Evolutionary conservation across 108 stramenopile genomes (phyloP), one percentile per base, ranked within the genome.

Genomic region (Nitzschia putrida): DNA sequence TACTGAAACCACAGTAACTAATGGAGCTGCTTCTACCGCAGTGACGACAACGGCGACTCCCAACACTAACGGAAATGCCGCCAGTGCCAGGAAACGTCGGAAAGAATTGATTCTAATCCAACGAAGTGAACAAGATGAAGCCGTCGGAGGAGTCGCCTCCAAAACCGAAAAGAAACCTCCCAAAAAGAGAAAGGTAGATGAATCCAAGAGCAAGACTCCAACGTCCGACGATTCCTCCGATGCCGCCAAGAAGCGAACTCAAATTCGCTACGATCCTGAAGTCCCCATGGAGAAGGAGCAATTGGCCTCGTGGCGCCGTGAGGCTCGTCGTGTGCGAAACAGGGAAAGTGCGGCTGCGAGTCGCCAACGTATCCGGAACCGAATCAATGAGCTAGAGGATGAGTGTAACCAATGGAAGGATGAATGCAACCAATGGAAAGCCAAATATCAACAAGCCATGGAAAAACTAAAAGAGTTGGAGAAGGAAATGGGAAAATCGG

Each of bases 281-380:
- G 83, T 94, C 6, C 90, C 90, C 53, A 89, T 94, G 88, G 76
- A 73, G 42, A 91, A 88, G 67, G 90, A 94, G 39, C 83, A 94
- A 52, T 74, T 89, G 0, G 81, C 83, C 7, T 88, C 82, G 4
- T 94, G 93, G 93, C 71, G 93, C 24, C 76, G 93, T 37, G 90
- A 94, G 66, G 87, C 88, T 44, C 78, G 93, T 8, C 81, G 90
- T 10, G 89, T 89, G 43, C 85, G 93, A 22, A 94, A 94, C 67
- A 85, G 93, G 13, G 93, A 94, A 57, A 76, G 73, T 57, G 93
- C 93, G 23, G 93, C 93, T 13, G 90, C 90, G 1, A 88, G 85
- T 53, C 85, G 93, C 11, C 84, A 84, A 66, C 70, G 88, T 14
- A 89, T 89, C 66, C 83, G 93, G 13, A 83, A 84, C 69, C 80